Base-by-base conservation (phyloP, 225 moss, liverwort and hornwort genomes). In the Lunularia cruciata region DNA sequence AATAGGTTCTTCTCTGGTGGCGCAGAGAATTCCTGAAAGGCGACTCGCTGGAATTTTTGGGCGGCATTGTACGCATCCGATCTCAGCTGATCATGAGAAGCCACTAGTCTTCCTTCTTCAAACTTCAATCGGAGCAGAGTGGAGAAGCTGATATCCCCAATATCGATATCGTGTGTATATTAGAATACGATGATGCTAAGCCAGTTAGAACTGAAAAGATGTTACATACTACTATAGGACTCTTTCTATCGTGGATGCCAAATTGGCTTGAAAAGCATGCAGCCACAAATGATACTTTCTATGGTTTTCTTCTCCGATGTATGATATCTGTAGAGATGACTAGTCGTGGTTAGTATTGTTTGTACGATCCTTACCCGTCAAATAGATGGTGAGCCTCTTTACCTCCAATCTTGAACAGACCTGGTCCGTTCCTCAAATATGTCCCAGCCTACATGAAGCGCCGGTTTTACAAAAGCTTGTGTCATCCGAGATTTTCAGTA, bases 381-480 rank as follows among this genome's bases (percentile, higher is more conserved):
- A 78, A 78, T 39, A 78, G 55, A 63, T 78, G 78, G 19, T 67
- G 67, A 63, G 73, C 73, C 15, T 78, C 78, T 10, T 64, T 53
- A 7, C 64, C 73, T 35, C 72, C 78, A n/a, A 69, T 69, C 1
- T 63, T 16, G 73, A 73, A 78, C 62, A 67, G 56, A 34, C 78
- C 78, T 34, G 78, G 78, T 73, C 78, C 78, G 40, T 78, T 78
- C 35, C 78, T 68, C n/a, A 78, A 39, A 56, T 78, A 78, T 30
- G 78, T 78, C 14, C 78, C 78, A 57, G 38, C 63, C 78, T 78
- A 67, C 59, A 53, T 11, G 25, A 51, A 15, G 3, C 47, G 47
- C 47, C 47, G 22, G 19, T 14, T 26, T 23, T 52, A 22, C 52
- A 22, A 52, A 8, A 26, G 26, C 52, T 23, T n/a, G 19, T 23